These are phyloP conservation scores for Rhodamnia argentea DNA, from an alignment of 345 rosid species.

Conservation along the genomic window DNA sequence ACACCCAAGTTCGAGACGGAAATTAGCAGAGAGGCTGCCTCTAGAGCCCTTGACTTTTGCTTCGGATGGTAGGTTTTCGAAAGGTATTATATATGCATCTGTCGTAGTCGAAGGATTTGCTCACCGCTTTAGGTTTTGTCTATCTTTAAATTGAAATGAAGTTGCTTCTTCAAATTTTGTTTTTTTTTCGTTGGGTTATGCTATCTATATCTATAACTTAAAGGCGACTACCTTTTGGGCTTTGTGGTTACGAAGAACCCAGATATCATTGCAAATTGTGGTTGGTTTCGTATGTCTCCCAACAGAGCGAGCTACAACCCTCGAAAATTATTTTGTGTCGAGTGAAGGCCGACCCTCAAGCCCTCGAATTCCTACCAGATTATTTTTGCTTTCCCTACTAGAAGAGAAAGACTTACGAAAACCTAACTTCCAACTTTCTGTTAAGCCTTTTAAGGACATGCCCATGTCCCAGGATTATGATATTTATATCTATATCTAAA, in stretches of 20 bases:
- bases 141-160: not conserved
- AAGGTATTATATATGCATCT: not conserved
- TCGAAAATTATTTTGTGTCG: too few relatives aligned
- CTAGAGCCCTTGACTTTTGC: constrained; percentile 14
- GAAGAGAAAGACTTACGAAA: too few relatives aligned
- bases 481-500: not conserved
- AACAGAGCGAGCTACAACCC: too few relatives aligned
- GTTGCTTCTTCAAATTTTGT: not conserved
- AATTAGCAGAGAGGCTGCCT: constrained; percentile 3
- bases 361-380: too few relatives aligned
- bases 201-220: not conserved
- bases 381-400: too few relatives aligned
- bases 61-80: constrained; percentile 18
- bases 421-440: too few relatives aligned
- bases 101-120: not conserved
- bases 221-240: too few relatives aligned
- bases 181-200: not conserved
- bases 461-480: not conserved
- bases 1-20: constrained; percentile 7
- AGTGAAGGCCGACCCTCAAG: too few relatives aligned
- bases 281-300: too few relatives aligned
- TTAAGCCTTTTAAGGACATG: too few relatives aligned
- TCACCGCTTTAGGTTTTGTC: not conserved
- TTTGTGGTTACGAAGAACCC: too few relatives aligned
- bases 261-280: too few relatives aligned